A percentile compares a stretch with the other conserved stretches of the same genome.
phyloP scores from a whole-genome alignment of 2,329 filamentous ascomycete species.

The Paecilomyces sp. region DNA sequence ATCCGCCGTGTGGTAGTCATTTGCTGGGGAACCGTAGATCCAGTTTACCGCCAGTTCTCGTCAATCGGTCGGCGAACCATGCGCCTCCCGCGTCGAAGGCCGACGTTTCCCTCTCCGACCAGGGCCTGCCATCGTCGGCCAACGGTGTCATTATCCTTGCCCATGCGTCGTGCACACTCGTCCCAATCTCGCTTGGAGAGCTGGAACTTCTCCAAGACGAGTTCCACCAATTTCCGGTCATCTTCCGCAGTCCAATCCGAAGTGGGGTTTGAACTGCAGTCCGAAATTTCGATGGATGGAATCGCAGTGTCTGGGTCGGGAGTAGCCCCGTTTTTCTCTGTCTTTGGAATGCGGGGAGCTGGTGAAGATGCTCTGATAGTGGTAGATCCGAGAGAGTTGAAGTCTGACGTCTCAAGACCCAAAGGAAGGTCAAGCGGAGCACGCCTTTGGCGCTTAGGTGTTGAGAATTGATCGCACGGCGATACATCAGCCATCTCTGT shows the following conservation, averaged over 20 bases:
- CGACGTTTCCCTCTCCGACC: constrained; percentile 36
- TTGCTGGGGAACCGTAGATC: neutral
- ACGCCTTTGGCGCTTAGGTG: constrained; percentile 38
- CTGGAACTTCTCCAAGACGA: constrained; percentile 38
- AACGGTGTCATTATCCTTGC: constrained; percentile 32
- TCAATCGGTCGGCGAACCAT: constrained; percentile 18
- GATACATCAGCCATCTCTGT: constrained; percentile 9
- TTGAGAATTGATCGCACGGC: constrained; percentile 24
- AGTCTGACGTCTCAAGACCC: constrained; percentile 37
- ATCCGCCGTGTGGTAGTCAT: neutral
- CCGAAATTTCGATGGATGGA: constrained; percentile 27
- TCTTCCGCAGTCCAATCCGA: constrained; percentile 33
- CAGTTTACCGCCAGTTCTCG: constrained; percentile 16
- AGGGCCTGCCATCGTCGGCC: constrained; percentile 37
- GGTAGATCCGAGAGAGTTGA: constrained; percentile 28
- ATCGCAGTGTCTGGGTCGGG: constrained; percentile 22
- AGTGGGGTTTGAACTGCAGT: constrained; percentile 7
- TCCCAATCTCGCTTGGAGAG: constrained; percentile 39
- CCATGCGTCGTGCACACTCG: constrained; percentile 37
- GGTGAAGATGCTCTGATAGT: neutral
- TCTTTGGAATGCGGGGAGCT: neutral
- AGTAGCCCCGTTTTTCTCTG: constrained; percentile 9
- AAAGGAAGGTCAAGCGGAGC: constrained; percentile 38
- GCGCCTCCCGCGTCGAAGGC: constrained; percentile 26
- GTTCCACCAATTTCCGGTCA: constrained; percentile 34